Conservation (phyloP, 768 basidiomycete genomes). For the Suillus discolor region DNA sequence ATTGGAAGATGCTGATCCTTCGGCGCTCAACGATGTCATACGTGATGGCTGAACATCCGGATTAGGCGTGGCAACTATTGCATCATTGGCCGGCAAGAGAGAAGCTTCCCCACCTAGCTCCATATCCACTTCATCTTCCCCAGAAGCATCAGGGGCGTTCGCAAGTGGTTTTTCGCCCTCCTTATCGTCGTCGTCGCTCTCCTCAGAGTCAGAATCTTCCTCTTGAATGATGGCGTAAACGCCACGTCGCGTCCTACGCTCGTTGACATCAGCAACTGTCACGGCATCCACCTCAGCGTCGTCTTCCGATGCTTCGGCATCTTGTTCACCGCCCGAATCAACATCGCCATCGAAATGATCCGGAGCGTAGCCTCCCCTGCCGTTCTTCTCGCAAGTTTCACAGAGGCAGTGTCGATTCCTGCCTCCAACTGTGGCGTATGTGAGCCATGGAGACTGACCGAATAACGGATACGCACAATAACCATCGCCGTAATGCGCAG, state of each 20-base stretch:
- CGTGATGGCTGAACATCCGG: slow-evolving; percentile 31
- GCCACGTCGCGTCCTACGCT: slow-evolving; percentile 78
- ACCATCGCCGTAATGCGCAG: slow-evolving; percentile 88
- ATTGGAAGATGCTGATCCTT: slow-evolving; percentile 29
- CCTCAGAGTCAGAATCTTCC: slow-evolving; percentile 59
- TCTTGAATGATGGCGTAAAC: slow-evolving; percentile 74
- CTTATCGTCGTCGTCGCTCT: slow-evolving; percentile 52
- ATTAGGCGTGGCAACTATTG: slow-evolving; percentile 17
- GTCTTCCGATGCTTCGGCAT: slow-evolving; percentile 40
- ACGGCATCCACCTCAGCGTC: slow-evolving; percentile 50
- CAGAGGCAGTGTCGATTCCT: slow-evolving; percentile 80
- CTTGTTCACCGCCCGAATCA: slow-evolving; percentile 48
- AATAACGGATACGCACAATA: slow-evolving; percentile 65
- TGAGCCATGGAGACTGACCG: slow-evolving; percentile 18
- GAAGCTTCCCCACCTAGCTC: slow-evolving; percentile 41
- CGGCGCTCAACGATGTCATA: slow-evolving; percentile 38
- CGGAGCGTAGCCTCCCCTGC: slow-evolving; percentile 69
- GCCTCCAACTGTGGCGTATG: slow-evolving; percentile 52
- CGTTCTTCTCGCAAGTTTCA: slow-evolving; percentile 81
- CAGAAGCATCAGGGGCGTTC: slow-evolving; percentile 43
- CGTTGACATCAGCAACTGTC: slow-evolving; percentile 65
- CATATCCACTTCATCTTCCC: slow-evolving; percentile 51
- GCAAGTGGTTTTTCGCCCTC: slow-evolving; percentile 51
- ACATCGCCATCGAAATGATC: slow-evolving; percentile 56
- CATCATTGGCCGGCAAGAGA: slow-evolving; percentile 24